phyloP scores from a whole-genome alignment of 2,329 filamentous ascomycete species.

The Elsinoe batatas region DNA sequence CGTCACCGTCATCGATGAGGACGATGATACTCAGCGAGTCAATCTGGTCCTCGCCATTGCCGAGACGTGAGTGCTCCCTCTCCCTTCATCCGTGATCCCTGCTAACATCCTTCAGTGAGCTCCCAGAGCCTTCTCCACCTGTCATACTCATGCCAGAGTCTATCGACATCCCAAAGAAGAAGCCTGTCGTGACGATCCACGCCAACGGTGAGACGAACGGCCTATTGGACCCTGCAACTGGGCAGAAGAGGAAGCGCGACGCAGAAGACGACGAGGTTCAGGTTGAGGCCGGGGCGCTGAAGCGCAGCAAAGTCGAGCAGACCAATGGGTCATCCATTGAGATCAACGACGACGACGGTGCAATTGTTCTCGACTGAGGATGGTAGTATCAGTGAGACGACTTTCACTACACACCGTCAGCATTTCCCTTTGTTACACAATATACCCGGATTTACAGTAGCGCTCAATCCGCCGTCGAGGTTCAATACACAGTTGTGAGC shows the following conservation, averaged over 20 bases:
- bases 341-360: conserved; percentile 28
- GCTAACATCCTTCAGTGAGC: conserved; percentile 5
- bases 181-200: neutral
- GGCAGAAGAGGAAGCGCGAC: conserved; percentile 36
- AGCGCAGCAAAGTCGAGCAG: conserved; percentile 31
- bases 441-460: conserved; percentile 28
- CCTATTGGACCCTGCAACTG: neutral
- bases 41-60: conserved; percentile 58
- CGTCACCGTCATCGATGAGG: conserved; percentile 73
- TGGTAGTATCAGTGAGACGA: neutral
- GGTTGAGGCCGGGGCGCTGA: conserved; percentile 25
- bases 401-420: conserved; percentile 5
- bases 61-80: conserved; percentile 12
- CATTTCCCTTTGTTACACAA: neutral
- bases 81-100: neutral
- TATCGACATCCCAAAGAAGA: conserved; percentile 16
- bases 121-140: neutral
- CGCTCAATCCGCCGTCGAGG: conserved; percentile 74
- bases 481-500: conserved; percentile 82
- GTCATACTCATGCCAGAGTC: conserved; percentile 14
- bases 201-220: conserved; percentile 1
- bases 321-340: conserved; percentile 26
- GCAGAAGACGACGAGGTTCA: conserved; percentile 34
- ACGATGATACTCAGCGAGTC: conserved; percentile 66
- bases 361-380: conserved; percentile 24